A percentile compares a stretch with the other conserved stretches of the same genome.
Evolutionary conservation across 805 yeast genomes (phyloP).

Genomic region (Cyberlindnera subsufficiens): DNA sequence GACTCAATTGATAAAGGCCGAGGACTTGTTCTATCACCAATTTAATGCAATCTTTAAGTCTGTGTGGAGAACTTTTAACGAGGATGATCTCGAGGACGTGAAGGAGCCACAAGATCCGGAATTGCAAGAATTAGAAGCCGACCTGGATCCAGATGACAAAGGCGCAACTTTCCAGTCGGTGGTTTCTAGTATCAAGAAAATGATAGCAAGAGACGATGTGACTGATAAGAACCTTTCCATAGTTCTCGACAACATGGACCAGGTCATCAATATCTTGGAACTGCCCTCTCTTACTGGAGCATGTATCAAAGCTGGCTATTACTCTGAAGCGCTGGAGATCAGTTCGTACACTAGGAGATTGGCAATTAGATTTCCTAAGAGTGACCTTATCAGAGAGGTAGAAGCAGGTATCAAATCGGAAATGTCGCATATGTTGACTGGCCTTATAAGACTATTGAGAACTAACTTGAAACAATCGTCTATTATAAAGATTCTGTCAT

Average conservation of each 20-base stretch:
- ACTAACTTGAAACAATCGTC: slow-evolving; percentile 78
- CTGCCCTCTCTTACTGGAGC: slow-evolving; percentile 77
- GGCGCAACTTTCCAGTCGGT: slow-evolving; percentile 28
- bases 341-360: slow-evolving; percentile 69
- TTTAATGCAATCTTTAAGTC: slow-evolving; percentile 26
- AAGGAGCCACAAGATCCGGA: slow-evolving; percentile 20
- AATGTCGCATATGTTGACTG: slow-evolving; percentile 61
- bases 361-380: slow-evolving; percentile 59
- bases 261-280: slow-evolving; percentile 72
- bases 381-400: slow-evolving; percentile 44
- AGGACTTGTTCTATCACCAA: slow-evolving; percentile 27
- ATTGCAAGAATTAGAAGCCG: slow-evolving; percentile 19
- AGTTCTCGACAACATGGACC: slow-evolving; percentile 58
- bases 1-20: slow-evolving; percentile 28
- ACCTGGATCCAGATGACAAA: slow-evolving; percentile 16
- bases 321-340: slow-evolving; percentile 84
- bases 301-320: slow-evolving; percentile 83
- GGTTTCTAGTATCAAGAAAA: slow-evolving; percentile 13
- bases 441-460: slow-evolving; percentile 60
- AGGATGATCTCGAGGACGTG: slow-evolving; percentile 26
- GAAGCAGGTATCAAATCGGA: slow-evolving; percentile 49
- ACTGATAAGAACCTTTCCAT: slow-evolving; percentile 24
- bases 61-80: slow-evolving; percentile 26
- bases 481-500: slow-evolving; percentile 70
- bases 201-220: slow-evolving; percentile 8